Percentiles rank a stretch among this genome's conserved stretches.
phyloP scores from a whole-genome alignment of 768 basidiomycete genomes.

The Psilocybe subaeruginosa region DNA sequence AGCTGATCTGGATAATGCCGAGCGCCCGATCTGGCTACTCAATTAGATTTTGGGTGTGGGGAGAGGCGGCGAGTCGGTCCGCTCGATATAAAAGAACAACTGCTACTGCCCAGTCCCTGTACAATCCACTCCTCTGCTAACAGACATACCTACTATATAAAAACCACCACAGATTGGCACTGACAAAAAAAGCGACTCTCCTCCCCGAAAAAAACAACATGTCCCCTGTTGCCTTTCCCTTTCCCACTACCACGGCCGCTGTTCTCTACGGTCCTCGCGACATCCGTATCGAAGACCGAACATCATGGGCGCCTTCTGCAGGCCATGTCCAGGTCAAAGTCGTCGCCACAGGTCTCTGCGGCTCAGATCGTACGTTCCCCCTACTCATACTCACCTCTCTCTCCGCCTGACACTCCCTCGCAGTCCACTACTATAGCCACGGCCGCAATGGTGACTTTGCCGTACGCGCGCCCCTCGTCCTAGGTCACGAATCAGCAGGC shows the following conservation, averaged over 20 bases:
- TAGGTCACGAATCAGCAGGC: slow-evolving; percentile 95
- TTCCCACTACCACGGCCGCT: slow-evolving; percentile 65
- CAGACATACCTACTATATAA: too few species aligned
- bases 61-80: background rate
- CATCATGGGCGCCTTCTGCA: slow-evolving; percentile 68
- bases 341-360: slow-evolving; percentile 87
- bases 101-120: background rate
- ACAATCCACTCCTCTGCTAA: too few species aligned
- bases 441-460: slow-evolving; percentile 94
- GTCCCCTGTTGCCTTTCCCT: slow-evolving; percentile 41
- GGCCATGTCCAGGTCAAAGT: slow-evolving; percentile 83
- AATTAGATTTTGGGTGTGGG: background rate
- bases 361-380: slow-evolving; percentile 67
- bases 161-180: too few species aligned
- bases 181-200: background rate
- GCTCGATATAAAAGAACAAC: background rate
- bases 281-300: slow-evolving; percentile 77
- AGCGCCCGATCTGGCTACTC: slow-evolving; percentile 8
- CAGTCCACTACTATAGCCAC: slow-evolving; percentile 90
- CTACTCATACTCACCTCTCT: background rate
- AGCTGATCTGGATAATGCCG: slow-evolving; percentile 13
- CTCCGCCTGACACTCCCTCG: slow-evolving; percentile 4
- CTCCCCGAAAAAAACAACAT: background rate
- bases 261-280: slow-evolving; percentile 87
- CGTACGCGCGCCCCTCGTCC: slow-evolving; percentile 81